Base-by-base conservation (phyloP, 202 grass and related monocot species). In the Setaria italica region DNA sequence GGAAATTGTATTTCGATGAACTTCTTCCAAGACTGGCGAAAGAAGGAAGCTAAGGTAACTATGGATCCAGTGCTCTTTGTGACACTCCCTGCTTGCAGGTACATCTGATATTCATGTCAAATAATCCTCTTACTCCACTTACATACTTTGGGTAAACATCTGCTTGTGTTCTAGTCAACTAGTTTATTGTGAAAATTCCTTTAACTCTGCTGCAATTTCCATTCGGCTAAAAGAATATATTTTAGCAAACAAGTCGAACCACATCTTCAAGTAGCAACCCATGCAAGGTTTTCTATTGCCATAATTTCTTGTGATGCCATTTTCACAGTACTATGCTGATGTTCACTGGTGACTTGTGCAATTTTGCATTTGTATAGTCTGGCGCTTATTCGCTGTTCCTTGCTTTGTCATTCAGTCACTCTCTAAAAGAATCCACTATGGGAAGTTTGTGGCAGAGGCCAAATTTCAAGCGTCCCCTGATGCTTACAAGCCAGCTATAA, bases 401-500 rank as follows among this genome's bases (percentile, higher is more conserved):
- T 74, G 15, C 78, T 60, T 21, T 73, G 46, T 88, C 1, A 11
- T 78, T 20, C 83, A 99, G 94, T 94, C 89, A 41, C 94, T 99
- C 63, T 99, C 94, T 7, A 97, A 94, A 82, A 99, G 97, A 92
- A 99, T 99, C 67, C 97, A 99, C 85, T 97, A 94, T 72, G 97
- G 97, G 3, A 99, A 97, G 80, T 99, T 93, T 85, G 97, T 99
- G 9, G 94, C 97, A 50, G 97, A 99, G 87, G 92, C 90, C 53
- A 99, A 99, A 82, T 99, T 97, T 85, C 87, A 51, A 56, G 90
- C 78, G 80, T 67, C 87, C 41, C 92, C 90, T 54, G 87, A 88
- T 72, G 47, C 62, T 70, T 99, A 93, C 74, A 86, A 72, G 54
- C 78, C 85, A 75, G 92, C 97, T 79, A 99, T 97, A 76, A 70